phyloP scores from a whole-genome alignment of 2,329 filamentous ascomycete species.

The Xylaria hypoxylon region DNA sequence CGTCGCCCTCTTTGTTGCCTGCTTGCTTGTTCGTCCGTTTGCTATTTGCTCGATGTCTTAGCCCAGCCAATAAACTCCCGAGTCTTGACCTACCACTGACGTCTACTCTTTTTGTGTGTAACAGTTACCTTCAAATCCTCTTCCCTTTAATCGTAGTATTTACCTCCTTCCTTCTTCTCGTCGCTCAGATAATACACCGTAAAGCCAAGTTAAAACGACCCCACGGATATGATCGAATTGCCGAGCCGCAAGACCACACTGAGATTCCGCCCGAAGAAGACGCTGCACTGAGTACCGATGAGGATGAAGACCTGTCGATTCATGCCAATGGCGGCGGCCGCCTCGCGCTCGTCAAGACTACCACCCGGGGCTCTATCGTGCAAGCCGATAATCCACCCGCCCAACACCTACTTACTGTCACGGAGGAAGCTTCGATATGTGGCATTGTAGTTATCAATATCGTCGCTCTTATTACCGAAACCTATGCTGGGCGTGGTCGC shows the following conservation, averaged over 20 bases:
- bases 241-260: constrained; percentile 62
- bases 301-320: constrained; percentile 69
- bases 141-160: constrained; percentile 79
- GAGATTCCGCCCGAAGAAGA: constrained; percentile 62
- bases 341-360: constrained; percentile 69
- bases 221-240: constrained; percentile 68
- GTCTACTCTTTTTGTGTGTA: constrained; percentile 23
- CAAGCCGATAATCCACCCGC: constrained; percentile 81
- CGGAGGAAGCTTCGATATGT: constrained; percentile 81
- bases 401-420: constrained; percentile 74
- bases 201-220: constrained; percentile 64
- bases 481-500: constrained; percentile 68
- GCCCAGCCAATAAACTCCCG: not conserved
- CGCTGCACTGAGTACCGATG: constrained; percentile 64
- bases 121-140: constrained; percentile 81
- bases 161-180: constrained; percentile 76
- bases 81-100: constrained; percentile 16
- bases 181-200: constrained; percentile 67
- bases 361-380: constrained; percentile 72
- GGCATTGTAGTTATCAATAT: constrained; percentile 78
- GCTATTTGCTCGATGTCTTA: not conserved
- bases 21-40: not conserved
- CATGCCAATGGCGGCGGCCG: constrained; percentile 62
- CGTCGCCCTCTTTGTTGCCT: not conserved
- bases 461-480: constrained; percentile 69